Evolutionary conservation across 352 stramenopile genomes (phyloP), one percentile per base, ranked within the genome.

Genomic region (Phytophthora megakarya): DNA sequence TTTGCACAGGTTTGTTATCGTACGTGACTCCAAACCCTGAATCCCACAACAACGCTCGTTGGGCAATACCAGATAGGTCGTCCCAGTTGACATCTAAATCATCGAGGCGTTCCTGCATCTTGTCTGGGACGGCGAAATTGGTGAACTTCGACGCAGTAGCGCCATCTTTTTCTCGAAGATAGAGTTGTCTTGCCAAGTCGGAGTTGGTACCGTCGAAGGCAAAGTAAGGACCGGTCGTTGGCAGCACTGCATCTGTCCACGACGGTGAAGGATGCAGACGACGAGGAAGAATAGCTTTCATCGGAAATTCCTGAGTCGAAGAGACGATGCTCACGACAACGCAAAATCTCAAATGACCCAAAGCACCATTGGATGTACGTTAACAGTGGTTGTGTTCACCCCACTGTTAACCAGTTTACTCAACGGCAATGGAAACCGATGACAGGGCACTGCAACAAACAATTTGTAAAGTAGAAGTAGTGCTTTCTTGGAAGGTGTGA

Each of bases 121-220:
- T 19, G 9, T 37, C 1, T n/a, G 51, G 57, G 5, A 65, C 11
- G 18, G 9, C 23, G 25, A 65, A 65, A 10, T 43, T 52, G 22
- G 3, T 5, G 15, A 61, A 33, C 19, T 38, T 30, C 0, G 19
- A 7, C 0, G n/a, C 58, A 1, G 23, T 22, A 16, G 45, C 38
- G 5, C 52, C 54, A 18, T 22, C 40, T n/a, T 70, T 56, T 19
- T 28, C 52, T 8, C 53, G 66, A n/a, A 52, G n/a, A 38, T 69
- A 75, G 7, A 72, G 49, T 18, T 75, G 67, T 15, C 30, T 60
- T 3, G 67, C 67, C 1, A 75, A 12, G 33, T 75, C 55, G 6
- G 62, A 75, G 33, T 64, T 72, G 37, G 67, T 60, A 5, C 66
- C 61, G 15, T 74, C 61, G 22, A 66, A 70, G 5, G n/a, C n/a